Evolutionary conservation across 257 asterid genomes (phyloP), one percentile per base, ranked within the genome.

Genomic region (Scutellaria barbata): DNA sequence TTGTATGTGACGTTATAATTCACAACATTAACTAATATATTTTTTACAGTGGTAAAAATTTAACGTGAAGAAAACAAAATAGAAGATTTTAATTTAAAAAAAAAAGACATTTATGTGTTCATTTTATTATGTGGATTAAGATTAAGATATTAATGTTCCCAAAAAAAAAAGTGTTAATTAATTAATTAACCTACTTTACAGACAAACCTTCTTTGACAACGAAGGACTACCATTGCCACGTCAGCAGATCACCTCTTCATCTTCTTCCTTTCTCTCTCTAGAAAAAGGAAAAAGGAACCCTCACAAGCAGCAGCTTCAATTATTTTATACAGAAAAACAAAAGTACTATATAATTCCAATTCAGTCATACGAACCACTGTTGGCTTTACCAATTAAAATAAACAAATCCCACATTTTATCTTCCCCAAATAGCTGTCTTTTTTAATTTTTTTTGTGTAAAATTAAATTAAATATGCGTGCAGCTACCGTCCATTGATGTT

Each of bases 211-310:
- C 18, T 37, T 51, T 68, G 84, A 73, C 86, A 52, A 66, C 2
- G 13, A 16, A 56, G 12, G 78, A 73, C 75, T 60, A 66, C 56
- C 48, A 62, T 25, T 51, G 80, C 74, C 86, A 77, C 80, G 75
- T 68, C 69, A 73, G 50, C 69, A 41, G 53, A 58, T 60, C 2
- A 17, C 46, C 62, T n/a, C 16, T 54, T 67, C 53, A 6, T 22
- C 17, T 55, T 13, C 37, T 56, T 18, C 60, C 68, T 60, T 14
- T 67, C 65, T 63, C 67, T 60, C 41, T 56, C 54, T 37, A 73
- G 40, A 47, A 47, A 8, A 17, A 10, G 5, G 8, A 37, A 47
- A 46, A 60, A 60, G 25, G 8, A 20, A 37, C 35, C 20, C 56
- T 16, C 46, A 53, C 61, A 50, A 50, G 58, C 68, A 46, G 25